Base-by-base conservation (phyloP, 805 yeast species). In the Nakazawaea wickerhamii region DNA sequence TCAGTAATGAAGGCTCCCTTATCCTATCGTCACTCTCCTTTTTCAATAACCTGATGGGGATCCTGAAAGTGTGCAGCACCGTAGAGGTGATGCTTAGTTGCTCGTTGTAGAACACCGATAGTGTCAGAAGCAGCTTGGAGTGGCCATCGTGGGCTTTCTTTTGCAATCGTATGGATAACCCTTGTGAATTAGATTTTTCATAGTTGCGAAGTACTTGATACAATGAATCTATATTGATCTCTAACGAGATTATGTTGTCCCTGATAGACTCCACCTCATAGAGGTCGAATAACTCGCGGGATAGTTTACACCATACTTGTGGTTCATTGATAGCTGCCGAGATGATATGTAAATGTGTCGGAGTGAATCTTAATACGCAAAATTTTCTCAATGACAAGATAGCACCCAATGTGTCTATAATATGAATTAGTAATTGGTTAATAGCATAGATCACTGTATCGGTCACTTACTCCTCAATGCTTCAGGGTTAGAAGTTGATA, bases 1-100 rank as follows among this genome's bases (percentile, higher is more conserved):
- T 63, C 34, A 68, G 67, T 35, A 81, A 60, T 51, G 71, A 75
- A 0, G 96, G 96, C 53, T 84, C 93, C 15, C 68, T 63, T 8
- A 77, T 64, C 38, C 70, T 55, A 11, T 70, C 69, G 43, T 77
- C 80, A 46, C 73, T 77, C 13, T 69, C 73, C 48, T 66, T 68
- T 45, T 78, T 73, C 43, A 84, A 53, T 32, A 85, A 64, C 50
- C 79, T 66, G 1, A 85, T 85, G 0, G 95, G 91, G 15, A 90
- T 74, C 39, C 78, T 77, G 52, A 81, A 79, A 6, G 84, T 72
- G 53, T 83, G 88, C 47, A 73, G 71, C 14, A 85, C 69, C 3
- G 75, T 62, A 19, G 72, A 69, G 8, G 70, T 50, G 41, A 59
- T 57, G 39, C 58, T 56, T 27, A 58, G 64, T 52, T 58, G 61